A percentile compares a stretch with the other conserved stretches of the same genome.
Evolutionary conservation across 208 protist species (phyloP).

Genomic region (Novymonas esmeraldas): DNA sequence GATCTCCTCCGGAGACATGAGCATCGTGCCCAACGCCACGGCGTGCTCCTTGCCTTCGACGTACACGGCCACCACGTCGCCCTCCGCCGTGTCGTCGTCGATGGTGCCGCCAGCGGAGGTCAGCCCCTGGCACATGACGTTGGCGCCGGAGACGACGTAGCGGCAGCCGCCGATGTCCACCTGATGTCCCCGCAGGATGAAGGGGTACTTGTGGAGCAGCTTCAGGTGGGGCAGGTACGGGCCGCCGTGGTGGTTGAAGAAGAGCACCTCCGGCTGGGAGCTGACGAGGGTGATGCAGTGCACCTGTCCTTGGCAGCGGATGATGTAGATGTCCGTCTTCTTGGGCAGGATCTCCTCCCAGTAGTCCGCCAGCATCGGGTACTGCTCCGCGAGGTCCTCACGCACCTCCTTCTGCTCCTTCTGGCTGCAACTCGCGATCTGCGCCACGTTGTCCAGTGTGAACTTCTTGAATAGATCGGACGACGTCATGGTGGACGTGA

Average conservation of each 20-base stretch:
- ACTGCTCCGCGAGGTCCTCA: conserved; percentile 86
- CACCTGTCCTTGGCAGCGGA: conserved; percentile 93
- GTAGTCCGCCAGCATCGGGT: conserved; percentile 72
- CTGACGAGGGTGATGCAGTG: conserved; percentile 92
- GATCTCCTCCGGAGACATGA: conserved; percentile 95
- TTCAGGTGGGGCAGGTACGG: conserved; percentile 95
- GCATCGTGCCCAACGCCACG: conserved; percentile 91
- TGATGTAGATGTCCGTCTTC: conserved; percentile 91
- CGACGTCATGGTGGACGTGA: conserved; percentile 27
- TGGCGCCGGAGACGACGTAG: conserved; percentile 96
- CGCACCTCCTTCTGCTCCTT: conserved; percentile 93
- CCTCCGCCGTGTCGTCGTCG: conserved; percentile 50
- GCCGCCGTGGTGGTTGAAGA: conserved; percentile 96
- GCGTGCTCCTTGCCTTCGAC: conserved; percentile 97
- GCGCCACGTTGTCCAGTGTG: conserved; percentile 87
- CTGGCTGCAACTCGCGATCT: conserved; percentile 85
- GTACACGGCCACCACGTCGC: conserved; percentile 87
- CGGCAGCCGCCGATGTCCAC: conserved; percentile 98
- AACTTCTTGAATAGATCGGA: conserved; percentile 92
- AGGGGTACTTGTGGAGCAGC: conserved; percentile 97
- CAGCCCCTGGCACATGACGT: conserved; percentile 98
- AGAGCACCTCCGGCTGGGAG: conserved; percentile 94
- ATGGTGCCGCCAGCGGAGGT: conserved; percentile 94
- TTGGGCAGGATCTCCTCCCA: conserved; percentile 96
- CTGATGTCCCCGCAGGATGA: conserved; percentile 95